Base-by-base conservation (phyloP, 208 protist genomes). In the Leishmania tarentolae region DNA sequence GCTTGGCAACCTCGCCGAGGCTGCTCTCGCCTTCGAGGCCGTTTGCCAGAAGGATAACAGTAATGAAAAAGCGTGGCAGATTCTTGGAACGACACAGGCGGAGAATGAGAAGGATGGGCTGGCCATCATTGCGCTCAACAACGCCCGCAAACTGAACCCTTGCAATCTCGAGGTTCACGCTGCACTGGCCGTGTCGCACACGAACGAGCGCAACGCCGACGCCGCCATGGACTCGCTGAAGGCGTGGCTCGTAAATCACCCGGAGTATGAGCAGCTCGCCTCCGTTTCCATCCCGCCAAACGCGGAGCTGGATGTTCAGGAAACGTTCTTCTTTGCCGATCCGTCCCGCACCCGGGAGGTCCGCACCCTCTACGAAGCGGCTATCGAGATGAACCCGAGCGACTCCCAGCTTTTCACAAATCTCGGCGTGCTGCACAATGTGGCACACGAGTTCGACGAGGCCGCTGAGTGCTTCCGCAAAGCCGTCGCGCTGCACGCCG, bases 81-180 rank as follows among this genome's bases (percentile, higher is more conserved):
- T 91, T 13, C 89, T 98, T 11, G 95, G 94, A 46, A 93, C 79
- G 35, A 95, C 94, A 50, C 95, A 98, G 84, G 92, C 93, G 28
- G 92, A 97, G 79, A 97, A 97, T 82, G 95, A 98, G 83, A 97
- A 98, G 88, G 95, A 98, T 65, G 74, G 65, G 13, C 84, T 96
- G 21, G 95, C 95, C 56, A 98, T 98, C 76, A 90, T 94, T 68
- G 95, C 95, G 1, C 88, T 98, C 21, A 95, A 97, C 83, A 90
- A 96, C 56, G 91, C 91, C 21, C 92, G 92, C 40, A 82, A 86
- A 75, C 52, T 97, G 35, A 83, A 94, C 75, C 90, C 91, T 24
- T 75, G 84, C 50, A 92, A 97, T 81, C 79, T 91, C 63, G 91
- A 88, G 28, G 93, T 96, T 40, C 92, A 97, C 83, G 87, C 93